A percentile compares a stretch with the other conserved stretches of the same genome.
These are phyloP conservation scores for Schizosaccharomyces cryophilus DNA, from an alignment of 805 yeast genomes.

Conservation along the genomic window DNA sequence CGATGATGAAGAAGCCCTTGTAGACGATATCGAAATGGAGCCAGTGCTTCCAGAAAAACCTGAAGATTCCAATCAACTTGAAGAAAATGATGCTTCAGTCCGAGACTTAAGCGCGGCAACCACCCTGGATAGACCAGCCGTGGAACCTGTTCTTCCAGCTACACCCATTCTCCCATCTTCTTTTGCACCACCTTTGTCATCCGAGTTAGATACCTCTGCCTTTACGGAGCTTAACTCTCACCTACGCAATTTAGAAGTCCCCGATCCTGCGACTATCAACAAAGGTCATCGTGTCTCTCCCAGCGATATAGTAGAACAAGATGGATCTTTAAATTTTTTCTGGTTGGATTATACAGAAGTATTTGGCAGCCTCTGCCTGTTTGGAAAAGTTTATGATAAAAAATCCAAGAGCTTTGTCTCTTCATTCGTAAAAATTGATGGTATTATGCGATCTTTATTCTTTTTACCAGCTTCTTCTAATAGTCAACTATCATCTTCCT, in stretches of 20 bases:
- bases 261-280: background rate
- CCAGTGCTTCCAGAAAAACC: background rate
- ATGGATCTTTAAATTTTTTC: conserved; percentile 40
- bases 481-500: background rate
- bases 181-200: background rate
- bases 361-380: conserved; percentile 40
- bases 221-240: background rate
- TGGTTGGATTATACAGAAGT: conserved; percentile 81
- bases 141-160: too few species aligned
- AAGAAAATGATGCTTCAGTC: background rate
- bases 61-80: background rate
- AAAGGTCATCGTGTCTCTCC: conserved; percentile 2
- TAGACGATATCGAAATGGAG: background rate
- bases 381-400: conserved; percentile 38
- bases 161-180: too few species aligned
- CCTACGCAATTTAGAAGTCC: background rate
- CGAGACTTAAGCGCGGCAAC: background rate
- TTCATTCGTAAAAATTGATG: conserved; percentile 50
- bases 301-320: conserved; percentile 17
- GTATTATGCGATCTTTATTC: conserved; percentile 44
- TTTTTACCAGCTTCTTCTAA: conserved; percentile 33
- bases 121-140: too few species aligned
- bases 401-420: conserved; percentile 33
- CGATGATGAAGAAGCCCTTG: background rate
- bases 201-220: background rate